Base-by-base conservation (phyloP, 306 rosid genomes). In the Casuarina equisetifolia region DNA sequence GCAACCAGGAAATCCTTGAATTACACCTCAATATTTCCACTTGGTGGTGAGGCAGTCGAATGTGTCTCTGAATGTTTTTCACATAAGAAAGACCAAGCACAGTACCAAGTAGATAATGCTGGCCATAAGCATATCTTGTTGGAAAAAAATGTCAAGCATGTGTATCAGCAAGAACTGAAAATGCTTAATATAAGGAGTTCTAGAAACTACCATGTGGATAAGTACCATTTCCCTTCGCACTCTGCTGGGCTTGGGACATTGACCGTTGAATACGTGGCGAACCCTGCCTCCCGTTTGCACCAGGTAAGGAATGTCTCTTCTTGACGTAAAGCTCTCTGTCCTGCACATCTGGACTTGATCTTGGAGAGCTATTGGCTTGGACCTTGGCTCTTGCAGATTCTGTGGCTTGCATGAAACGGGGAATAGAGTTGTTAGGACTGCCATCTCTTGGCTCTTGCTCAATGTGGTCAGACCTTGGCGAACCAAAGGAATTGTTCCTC, bases 341-440 rank as follows among this genome's bases (percentile, higher is more conserved):
- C 64, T 92, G 90, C 78, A 89, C 69, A 84, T 96, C 98, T 75
- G 98, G 98, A 84, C 98, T 96, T 57, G 99, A 92, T 83, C 91
- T 88, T 57, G 99, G 97, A 62, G 99, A 90, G 72, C 73, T 87
- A 61, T 80, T 88, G 25, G 94, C 89, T 61, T 76, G 85, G 17
- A 88, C 39, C 90, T 96, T 96, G 82, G 99, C 99, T 91, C 84
- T 91, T 43, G 98, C 99, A 44, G 98, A 96, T 85, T 96, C 87
- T 17, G 99, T 96, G 53, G 92, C 98, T 85, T 91, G 98, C 99
- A 96, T 96, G 85, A 92, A 96, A 80, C 49, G 98, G 35, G 99
- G 99, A 78, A 92, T 44, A 66, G 92, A 80, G 78, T n/a, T 86
- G 38, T 87, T 91, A 81, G 70, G 80, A 81, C 76, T 79, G 83